Evolutionary conservation across 768 basidiomycete genomes (phyloP), one percentile per base, ranked within the genome.

Genomic region (Filobasidium wieringae): DNA sequence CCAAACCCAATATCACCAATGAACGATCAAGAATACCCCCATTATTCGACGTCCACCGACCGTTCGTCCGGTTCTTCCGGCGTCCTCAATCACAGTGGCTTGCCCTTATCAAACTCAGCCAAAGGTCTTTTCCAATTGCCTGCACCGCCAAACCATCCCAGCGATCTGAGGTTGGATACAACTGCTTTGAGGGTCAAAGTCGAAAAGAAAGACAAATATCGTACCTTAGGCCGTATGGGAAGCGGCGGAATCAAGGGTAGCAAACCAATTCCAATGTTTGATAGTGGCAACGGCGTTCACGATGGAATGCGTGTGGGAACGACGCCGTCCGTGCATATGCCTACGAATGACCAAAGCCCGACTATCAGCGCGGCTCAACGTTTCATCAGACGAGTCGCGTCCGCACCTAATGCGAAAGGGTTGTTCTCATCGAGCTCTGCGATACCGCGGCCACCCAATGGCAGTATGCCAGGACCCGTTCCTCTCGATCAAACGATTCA

Each of bases 361-460:
- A n/a, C n/a, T 7, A 14, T 34, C 52, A 39, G 30, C 33, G 24
- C 33, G 12, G 39, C 88, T 8, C 81, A 87, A 49, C 84, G 92
- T 33, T 91, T 96, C 76, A 84, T 97, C 30, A 85, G 93, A 53
- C 84, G 93, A 50, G 93, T 97, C 47, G 90, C 92, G 3, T 95
- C 90, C 8, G 92, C 95, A 2, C 93, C 93, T 2, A 99, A 96
- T 69, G 86, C 91, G 32, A 97, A 96, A 72, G 86, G 85, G 29
- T 78, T 99, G 30, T 90, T 97, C 72, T 58, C 77, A 15, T 58
- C 61, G 22, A 60, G 60, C 14, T 47, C 43, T n/a, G n/a, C n/a
- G n/a, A n/a, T n/a, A n/a, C n/a, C n/a, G n/a, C n/a, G n/a, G n/a
- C n/a, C n/a, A n/a, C n/a, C n/a, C n/a, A n/a, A n/a, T n/a, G n/a